Evolutionary conservation across 495 filamentous ascomycete species (phyloP).

Genomic region (Penicillium paxilli): DNA sequence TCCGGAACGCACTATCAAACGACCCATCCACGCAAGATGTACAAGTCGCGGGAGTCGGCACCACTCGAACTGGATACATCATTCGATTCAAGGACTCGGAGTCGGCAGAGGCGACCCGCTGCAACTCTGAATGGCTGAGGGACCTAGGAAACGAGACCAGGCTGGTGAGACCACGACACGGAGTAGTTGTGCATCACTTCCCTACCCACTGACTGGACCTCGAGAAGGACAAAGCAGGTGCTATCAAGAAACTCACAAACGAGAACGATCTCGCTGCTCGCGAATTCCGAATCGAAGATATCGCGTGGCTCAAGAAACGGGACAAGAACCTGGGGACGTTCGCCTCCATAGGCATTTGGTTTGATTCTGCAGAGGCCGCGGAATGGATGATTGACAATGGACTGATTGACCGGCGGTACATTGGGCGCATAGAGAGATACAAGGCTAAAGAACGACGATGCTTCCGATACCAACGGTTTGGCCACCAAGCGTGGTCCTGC

Average conservation of each 20-base stretch:
- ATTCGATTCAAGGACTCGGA: constrained; percentile 21
- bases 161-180: constrained; percentile 17
- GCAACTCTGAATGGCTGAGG: constrained; percentile 14
- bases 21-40: constrained; percentile 12
- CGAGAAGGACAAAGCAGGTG: constrained; percentile 31
- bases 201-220: constrained; percentile 27
- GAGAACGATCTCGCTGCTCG: constrained; percentile 21
- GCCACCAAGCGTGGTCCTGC: constrained; percentile 32
- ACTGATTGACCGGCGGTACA: constrained; percentile 21
- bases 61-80: constrained; percentile 21
- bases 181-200: constrained; percentile 20
- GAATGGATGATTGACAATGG: constrained; percentile 21
- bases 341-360: constrained; percentile 21
- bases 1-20: constrained; percentile 14
- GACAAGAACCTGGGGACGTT: constrained; percentile 21
- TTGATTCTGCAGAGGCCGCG: constrained; percentile 22
- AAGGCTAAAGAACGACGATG: constrained; percentile 25
- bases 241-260: constrained; percentile 21
- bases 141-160: constrained; percentile 20
- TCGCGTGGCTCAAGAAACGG: constrained; percentile 22
- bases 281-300: constrained; percentile 21
- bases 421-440: constrained; percentile 16
- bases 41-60: constrained; percentile 14
- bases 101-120: constrained; percentile 15
- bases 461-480: constrained; percentile 26